Conservation (phyloP, 2,329 filamentous ascomycete genomes). For the Hysterium pulicare region DNA sequence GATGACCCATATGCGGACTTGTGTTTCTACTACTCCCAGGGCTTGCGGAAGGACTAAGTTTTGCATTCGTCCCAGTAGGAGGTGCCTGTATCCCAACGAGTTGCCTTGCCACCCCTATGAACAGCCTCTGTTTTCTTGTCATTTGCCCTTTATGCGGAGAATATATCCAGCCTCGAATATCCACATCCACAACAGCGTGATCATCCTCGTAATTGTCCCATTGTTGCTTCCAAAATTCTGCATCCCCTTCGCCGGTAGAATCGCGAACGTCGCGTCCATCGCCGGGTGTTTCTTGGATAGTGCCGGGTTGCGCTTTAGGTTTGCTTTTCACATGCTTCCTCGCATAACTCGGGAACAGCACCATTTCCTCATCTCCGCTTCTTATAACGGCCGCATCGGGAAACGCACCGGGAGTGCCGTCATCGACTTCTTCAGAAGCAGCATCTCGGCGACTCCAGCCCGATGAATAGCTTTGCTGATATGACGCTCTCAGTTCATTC, state of each 20-base stretch:
- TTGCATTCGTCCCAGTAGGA: conserved; percentile 40
- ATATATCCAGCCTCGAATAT: conserved; percentile 95
- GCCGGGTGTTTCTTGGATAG: conserved; percentile 36
- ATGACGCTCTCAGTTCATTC: conserved; percentile 67
- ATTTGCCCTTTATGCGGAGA: conserved; percentile 79
- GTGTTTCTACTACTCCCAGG: conserved; percentile 43
- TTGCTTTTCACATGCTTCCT: conserved; percentile 61
- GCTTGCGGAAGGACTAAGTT: conserved; percentile 34
- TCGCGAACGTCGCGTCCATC: conserved; percentile 43
- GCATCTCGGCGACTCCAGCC: conserved; percentile 48
- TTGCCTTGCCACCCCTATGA: conserved; percentile 82
- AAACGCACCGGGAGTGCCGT: conserved; percentile 70
- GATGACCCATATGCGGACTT: conserved; percentile 40
- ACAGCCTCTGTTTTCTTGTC: conserved; percentile 79
- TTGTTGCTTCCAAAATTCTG: conserved; percentile 72
- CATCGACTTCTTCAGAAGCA: conserved; percentile 39
- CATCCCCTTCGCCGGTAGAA: conserved; percentile 53
- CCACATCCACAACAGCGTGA: conserved; percentile 85
- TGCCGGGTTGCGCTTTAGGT: conserved; percentile 33
- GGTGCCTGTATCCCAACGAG: conserved; percentile 82
- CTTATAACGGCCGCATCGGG: conserved; percentile 79
- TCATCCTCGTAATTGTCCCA: conserved; percentile 80
- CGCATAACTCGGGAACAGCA: conserved; percentile 92
- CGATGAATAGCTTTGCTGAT: conserved; percentile 54
- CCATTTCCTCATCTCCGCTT: conserved; percentile 84